Percentiles rank a stretch among this genome's conserved stretches.
Evolutionary conservation across 306 rosid species (phyloP).

Genomic region (Gynostemma pentaphyllum): DNA sequence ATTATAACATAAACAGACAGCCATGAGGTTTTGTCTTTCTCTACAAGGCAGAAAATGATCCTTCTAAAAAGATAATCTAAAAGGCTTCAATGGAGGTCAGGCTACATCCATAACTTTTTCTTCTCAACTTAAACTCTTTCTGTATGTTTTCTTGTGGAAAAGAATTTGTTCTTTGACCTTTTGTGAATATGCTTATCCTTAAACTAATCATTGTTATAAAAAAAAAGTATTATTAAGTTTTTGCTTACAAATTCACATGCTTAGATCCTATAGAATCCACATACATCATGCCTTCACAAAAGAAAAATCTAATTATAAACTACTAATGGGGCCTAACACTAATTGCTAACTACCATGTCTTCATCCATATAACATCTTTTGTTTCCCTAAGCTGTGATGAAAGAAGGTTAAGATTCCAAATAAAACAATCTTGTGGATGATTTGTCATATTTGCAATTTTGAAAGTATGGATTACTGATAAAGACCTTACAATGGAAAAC

Average conservation of each 20-base stretch:
- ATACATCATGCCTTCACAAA: neutral
- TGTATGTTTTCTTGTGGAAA: neutral
- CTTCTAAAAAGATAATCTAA: neutral
- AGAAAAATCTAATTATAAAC: neutral
- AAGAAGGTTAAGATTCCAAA: neutral
- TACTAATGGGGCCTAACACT: slow-evolving; percentile 1
- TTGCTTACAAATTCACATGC: neutral
- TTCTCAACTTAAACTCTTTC: neutral
- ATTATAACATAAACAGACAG: neutral
- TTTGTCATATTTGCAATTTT: too few relatives aligned
- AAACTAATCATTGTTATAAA: neutral
- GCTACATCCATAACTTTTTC: neutral
- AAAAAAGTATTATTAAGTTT: neutral
- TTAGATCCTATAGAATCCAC: neutral
- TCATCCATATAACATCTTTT: neutral
- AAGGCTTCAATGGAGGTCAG: neutral
- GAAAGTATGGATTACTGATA: neutral
- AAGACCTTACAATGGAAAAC: neutral
- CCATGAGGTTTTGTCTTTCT: too few relatives aligned
- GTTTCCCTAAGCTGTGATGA: neutral
- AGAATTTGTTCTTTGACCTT: neutral
- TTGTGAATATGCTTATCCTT: neutral
- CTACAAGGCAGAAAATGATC: neutral
- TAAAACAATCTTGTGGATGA: neutral
- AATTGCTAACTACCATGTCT: neutral